Base-by-base conservation (phyloP, 768 basidiomycete genomes). In the Russula compacta region DNA sequence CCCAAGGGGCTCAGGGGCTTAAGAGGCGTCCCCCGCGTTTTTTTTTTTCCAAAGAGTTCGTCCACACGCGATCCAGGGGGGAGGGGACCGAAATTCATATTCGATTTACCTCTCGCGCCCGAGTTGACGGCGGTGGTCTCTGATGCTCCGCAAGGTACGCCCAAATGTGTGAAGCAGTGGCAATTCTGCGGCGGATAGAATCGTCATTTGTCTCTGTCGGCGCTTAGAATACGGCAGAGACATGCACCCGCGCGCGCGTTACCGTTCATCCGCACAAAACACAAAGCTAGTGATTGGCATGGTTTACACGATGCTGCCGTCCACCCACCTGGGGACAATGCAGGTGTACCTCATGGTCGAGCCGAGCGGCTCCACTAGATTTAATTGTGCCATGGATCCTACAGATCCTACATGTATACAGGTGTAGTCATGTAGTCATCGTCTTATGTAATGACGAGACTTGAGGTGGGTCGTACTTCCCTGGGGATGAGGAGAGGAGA, bases 261-360 rank as follows among this genome's bases (percentile, higher is more conserved):
- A n/a, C 6, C 12, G 14, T 40, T 57, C 43, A 24, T 14, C 7
- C 29, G 7, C 7, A 8, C 44, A 29, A 29, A n/a, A n/a, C n/a
- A n/a, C n/a, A n/a, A n/a, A 46, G n/a, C 9, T 12, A 9, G 51
- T 58, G 50, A 58, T 62, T 36, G 51, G 56, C 56, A 53, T 61
- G 60, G 43, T 46, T 14, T 38, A 42, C 54, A 56, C 36, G 55
- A 51, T 60, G 54, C 21, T 43, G 32, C 35, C 19, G 48, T 36
- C 24, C 50, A 9, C 58, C 39, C 24, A 29, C 24, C 24, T 29
- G 24, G 24, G 24, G n/a, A n/a, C n/a, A n/a, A 2, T 42, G 40
- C 19, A 61, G 35, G 46, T 29, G 44, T 39, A 52, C 50, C 36
- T 15, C 35, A 24, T 42, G 59, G n/a, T 3, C 53, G 19, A 51